A percentile compares a stretch with the other conserved stretches of the same genome.
phyloP scores from a whole-genome alignment of 345 rosid genomes.

The Geranium rotundifolium region DNA sequence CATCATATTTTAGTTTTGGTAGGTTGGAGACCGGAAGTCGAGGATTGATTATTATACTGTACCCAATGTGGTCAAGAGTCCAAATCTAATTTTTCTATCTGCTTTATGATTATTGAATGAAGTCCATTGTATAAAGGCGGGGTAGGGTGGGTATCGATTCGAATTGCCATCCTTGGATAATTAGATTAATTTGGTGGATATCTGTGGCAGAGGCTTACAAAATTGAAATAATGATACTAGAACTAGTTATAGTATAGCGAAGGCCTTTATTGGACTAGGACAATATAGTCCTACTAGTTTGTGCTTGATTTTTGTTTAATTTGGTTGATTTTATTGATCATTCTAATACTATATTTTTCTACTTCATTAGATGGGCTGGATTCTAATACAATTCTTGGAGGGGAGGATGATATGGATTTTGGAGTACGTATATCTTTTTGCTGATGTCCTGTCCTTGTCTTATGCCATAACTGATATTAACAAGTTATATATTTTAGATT shows the following conservation, averaged over 20 bases:
- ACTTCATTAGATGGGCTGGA: slow-evolving; percentile 43
- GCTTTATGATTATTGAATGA: not conserved
- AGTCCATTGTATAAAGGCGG: not conserved
- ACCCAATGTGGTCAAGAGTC: no score
- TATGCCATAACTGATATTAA: not conserved
- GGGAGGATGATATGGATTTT: slow-evolving; percentile 43
- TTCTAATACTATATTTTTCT: slow-evolving; percentile 12
- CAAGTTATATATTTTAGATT: slow-evolving; percentile 1
- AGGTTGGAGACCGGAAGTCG: no score
- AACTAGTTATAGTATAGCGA: not conserved
- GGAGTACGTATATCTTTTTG: slow-evolving; percentile 43
- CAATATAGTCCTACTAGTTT: not conserved
- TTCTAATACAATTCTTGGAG: slow-evolving; percentile 24
- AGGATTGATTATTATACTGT: no score
- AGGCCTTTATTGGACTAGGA: not conserved
- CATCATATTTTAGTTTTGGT: no score
- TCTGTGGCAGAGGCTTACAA: not conserved
- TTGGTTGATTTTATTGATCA: not conserved
- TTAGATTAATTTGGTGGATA: not conserved
- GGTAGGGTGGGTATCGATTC: not conserved
- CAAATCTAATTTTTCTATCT: no score
- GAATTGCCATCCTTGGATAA: not conserved
- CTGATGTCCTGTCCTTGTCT: not conserved
- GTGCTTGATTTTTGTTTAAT: not conserved
- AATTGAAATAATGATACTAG: not conserved